A percentile compares a stretch with the other conserved stretches of the same genome.
These are phyloP conservation scores for Irpex sp. DNA, from an alignment of 1,284 basidiomycete species.

Conservation along the genomic window DNA sequence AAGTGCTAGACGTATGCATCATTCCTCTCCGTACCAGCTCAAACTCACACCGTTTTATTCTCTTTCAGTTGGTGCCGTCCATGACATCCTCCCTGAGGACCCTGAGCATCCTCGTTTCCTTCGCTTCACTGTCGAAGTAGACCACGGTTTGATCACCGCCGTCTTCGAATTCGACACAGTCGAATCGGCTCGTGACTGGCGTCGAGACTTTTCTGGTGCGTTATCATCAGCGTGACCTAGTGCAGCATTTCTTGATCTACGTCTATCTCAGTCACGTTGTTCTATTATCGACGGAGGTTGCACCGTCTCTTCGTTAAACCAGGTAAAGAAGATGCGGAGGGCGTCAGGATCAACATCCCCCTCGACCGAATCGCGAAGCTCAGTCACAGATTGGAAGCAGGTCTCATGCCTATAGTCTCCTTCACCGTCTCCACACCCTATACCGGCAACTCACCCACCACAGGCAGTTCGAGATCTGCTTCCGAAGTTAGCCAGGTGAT, in stretches of 20 bases:
- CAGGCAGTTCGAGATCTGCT: neutral
- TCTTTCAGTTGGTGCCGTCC: conserved; percentile 38
- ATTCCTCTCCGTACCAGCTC: neutral
- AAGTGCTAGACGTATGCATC: conserved; percentile 50
- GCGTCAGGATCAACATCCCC: conserved; percentile 52
- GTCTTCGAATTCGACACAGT: conserved; percentile 51
- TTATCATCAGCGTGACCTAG: neutral
- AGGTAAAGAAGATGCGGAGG: conserved; percentile 31
- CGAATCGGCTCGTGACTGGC: conserved; percentile 58
- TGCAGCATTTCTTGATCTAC: neutral
- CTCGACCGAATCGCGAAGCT: conserved; percentile 37
- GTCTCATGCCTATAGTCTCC: conserved; percentile 15
- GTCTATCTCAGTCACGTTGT: conserved; percentile 34
- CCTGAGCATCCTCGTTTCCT: conserved; percentile 39
- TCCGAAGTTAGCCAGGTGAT: neutral
- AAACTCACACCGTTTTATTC: conserved; percentile 1
- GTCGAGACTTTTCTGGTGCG: conserved; percentile 45
- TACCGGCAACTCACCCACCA: neutral
- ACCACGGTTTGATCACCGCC: conserved; percentile 19
- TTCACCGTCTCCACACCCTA: conserved; percentile 9
- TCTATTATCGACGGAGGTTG: conserved; percentile 39
- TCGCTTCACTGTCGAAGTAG: conserved; percentile 31
- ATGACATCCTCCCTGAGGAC: conserved; percentile 37
- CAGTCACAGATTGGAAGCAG: conserved; percentile 9
- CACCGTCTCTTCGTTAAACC: conserved; percentile 26